phyloP scores from a whole-genome alignment of 164 flowering plant genomes.

The Nymphaea thermarum region DNA sequence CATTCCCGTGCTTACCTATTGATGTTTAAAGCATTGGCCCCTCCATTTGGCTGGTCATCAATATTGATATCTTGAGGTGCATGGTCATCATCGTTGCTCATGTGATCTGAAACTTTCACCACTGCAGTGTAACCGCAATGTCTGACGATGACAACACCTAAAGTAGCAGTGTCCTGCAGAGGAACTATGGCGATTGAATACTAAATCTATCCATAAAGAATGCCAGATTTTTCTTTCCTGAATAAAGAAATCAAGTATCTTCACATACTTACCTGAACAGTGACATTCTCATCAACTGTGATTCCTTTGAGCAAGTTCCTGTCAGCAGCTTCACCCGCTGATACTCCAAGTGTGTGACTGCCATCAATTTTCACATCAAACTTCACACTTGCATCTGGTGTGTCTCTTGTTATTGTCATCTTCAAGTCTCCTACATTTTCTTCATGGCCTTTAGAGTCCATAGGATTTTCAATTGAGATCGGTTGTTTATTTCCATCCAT shows the following conservation, averaged over 20 bases:
- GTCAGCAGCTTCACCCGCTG: slow-evolving; percentile 31
- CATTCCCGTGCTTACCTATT: slow-evolving; percentile 35
- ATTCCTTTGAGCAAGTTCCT: slow-evolving; percentile 76
- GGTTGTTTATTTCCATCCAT: slow-evolving; percentile 24
- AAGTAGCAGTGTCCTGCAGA: slow-evolving; percentile 65
- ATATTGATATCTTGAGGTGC: slow-evolving; percentile 34
- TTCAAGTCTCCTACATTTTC: slow-evolving; percentile 57
- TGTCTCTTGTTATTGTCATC: slow-evolving; percentile 37
- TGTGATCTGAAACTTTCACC: slow-evolving; percentile 51
- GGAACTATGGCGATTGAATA: slow-evolving; percentile 1
- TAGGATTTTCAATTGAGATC: slow-evolving; percentile 5
- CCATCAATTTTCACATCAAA: slow-evolving; percentile 18
- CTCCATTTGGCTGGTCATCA: slow-evolving; percentile 85
- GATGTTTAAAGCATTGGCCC: slow-evolving; percentile 75
- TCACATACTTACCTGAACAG: slow-evolving; percentile 54
- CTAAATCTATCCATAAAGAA: not conserved
- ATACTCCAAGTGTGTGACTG: slow-evolving; percentile 13
- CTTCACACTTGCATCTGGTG: slow-evolving; percentile 33
- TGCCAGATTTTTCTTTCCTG: not conserved
- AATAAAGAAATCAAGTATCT: not conserved
- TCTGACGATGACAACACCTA: slow-evolving; percentile 52
- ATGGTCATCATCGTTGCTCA: slow-evolving; percentile 19
- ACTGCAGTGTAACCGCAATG: slow-evolving; percentile 67
- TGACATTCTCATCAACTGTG: slow-evolving; percentile 86
- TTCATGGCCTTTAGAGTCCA: slow-evolving; percentile 34